Percentiles rank a stretch among this genome's conserved stretches.
Evolutionary conservation across 805 yeast genomes (phyloP).

Genomic region (Metschnikowia matae): DNA sequence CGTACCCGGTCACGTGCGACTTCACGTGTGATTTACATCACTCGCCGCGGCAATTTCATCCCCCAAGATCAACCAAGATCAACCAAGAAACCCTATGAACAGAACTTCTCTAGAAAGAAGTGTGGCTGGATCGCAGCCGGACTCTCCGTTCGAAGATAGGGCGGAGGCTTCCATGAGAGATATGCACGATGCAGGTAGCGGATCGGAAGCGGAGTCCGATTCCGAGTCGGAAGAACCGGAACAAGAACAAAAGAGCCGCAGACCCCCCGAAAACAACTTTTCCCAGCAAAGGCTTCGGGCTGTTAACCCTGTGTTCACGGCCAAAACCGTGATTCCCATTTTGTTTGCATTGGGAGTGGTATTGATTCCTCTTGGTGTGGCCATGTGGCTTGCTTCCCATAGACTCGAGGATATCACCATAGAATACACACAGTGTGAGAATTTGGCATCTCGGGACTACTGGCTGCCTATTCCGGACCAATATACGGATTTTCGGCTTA

Average conservation of each 20-base stretch:
- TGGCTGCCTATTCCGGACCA: slow-evolving; percentile 38
- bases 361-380: slow-evolving; percentile 43
- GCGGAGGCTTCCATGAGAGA: slow-evolving; percentile 5
- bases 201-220: slow-evolving; percentile 34
- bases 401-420: slow-evolving; percentile 36
- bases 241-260: slow-evolving; percentile 47
- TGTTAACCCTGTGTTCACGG: slow-evolving; percentile 43
- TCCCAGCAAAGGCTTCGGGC: slow-evolving; percentile 55
- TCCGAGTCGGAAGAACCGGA: slow-evolving; percentile 31
- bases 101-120: background rate
- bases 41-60: too few species aligned
- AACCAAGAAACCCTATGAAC: background rate
- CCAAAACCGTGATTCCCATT: slow-evolving; percentile 39
- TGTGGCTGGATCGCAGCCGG: slow-evolving; percentile 3
- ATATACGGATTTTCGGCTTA: slow-evolving; percentile 37
- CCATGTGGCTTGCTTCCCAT: slow-evolving; percentile 44
- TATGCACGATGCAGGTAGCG: slow-evolving; percentile 5
- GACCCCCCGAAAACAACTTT: slow-evolving; percentile 61
- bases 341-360: slow-evolving; percentile 36
- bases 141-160: slow-evolving; percentile 15
- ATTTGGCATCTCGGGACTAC: slow-evolving; percentile 26
- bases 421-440: slow-evolving; percentile 41
- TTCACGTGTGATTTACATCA: too few species aligned
- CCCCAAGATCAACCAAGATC: too few species aligned
- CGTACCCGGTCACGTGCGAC: too few species aligned